Evolutionary conservation across 1,284 basidiomycete species (phyloP).

Genomic region (Leccinum pallidistipes): DNA sequence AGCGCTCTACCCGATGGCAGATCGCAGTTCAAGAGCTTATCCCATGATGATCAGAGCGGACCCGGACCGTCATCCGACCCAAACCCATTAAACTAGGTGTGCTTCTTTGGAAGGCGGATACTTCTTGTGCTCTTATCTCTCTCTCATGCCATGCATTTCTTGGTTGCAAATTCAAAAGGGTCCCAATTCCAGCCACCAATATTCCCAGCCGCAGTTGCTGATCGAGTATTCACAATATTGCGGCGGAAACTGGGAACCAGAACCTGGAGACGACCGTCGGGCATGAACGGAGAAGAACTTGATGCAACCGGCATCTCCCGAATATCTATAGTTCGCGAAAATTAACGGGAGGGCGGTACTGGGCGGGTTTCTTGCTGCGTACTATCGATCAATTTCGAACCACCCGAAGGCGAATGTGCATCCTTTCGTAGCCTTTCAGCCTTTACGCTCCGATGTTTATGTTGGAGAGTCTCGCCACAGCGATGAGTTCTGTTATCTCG

Average conservation of each 20-base stretch:
- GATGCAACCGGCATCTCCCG: neutral
- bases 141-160: neutral
- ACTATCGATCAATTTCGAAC: too few species aligned
- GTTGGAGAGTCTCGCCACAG: neutral
- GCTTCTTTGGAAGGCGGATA: neutral
- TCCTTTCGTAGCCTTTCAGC: neutral
- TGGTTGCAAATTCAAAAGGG: conserved; percentile 3
- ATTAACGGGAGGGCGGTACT: too few species aligned
- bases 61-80: neutral
- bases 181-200: neutral
- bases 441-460: neutral
- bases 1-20: too few species aligned
- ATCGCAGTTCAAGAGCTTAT: too few species aligned
- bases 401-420: neutral
- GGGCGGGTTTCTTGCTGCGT: too few species aligned
- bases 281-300: neutral
- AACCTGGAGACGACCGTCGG: neutral
- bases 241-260: neutral
- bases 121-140: conserved; percentile 1
- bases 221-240: too few species aligned
- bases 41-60: too few species aligned
- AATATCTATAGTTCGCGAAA: too few species aligned
- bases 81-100: neutral
- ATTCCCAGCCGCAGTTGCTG: neutral
- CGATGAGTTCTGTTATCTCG: neutral